phyloP scores from a whole-genome alignment of 257 asterid genomes.

The Thymus mandschuricus region DNA sequence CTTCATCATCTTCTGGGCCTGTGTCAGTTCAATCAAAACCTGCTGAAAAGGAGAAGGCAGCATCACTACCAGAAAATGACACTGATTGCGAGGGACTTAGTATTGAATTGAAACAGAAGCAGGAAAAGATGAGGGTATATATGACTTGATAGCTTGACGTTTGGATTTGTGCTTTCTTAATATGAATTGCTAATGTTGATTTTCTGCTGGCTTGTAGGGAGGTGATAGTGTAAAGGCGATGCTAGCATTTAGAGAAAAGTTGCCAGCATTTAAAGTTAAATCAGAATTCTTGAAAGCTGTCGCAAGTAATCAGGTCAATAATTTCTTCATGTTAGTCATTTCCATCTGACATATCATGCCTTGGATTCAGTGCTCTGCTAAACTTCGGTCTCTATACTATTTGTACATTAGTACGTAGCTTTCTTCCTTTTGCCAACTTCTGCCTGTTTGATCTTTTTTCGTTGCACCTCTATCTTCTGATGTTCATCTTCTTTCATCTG shows the following conservation, averaged over 20 bases:
- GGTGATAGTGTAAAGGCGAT: constrained; percentile 64
- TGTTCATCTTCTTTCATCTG: not conserved
- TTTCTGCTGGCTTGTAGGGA: constrained; percentile 51
- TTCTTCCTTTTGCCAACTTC: not conserved
- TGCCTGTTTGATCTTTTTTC: not conserved
- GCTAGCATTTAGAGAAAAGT: constrained; percentile 83
- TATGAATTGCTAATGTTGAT: constrained; percentile 26
- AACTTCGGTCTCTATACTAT: not conserved
- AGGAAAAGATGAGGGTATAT: constrained; percentile 84
- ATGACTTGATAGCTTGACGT: constrained; percentile 24
- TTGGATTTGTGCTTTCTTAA: constrained; percentile 22
- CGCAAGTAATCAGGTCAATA: constrained; percentile 70
- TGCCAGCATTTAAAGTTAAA: constrained; percentile 83
- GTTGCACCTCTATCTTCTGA: not conserved
- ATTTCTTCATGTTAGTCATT: constrained; percentile 15
- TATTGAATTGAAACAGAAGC: constrained; percentile 69
- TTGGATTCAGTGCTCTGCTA: constrained; percentile 7
- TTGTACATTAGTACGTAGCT: not conserved
- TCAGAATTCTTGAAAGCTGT: constrained; percentile 84
- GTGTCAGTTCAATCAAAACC: constrained; percentile 48
- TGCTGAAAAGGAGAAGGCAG: constrained; percentile 40
- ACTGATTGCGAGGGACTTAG: constrained; percentile 51
- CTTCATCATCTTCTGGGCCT: constrained; percentile 53
- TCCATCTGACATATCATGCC: constrained; percentile 9
- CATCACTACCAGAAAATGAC: constrained; percentile 42